Evolutionary conservation across 1,284 basidiomycete species (phyloP), one percentile per base, ranked within the genome.

Genomic region (Cryptococcus sp.): DNA sequence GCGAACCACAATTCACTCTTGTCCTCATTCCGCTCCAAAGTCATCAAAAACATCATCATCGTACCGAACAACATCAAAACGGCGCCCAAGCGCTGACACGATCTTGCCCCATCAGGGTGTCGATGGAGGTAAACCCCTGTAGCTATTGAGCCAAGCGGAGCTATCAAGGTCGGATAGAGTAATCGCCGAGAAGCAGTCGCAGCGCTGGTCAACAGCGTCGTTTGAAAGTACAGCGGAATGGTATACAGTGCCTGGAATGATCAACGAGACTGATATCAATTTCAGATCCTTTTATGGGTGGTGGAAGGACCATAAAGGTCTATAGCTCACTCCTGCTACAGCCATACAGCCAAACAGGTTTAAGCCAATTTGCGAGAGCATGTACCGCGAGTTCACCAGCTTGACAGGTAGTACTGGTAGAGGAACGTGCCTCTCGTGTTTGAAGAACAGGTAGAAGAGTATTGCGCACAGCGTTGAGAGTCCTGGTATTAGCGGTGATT

Each of bases 281-380:
- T 40, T 13, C 13, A n/a, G 39, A 40, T n/a, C n/a, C n/a, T n/a
- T n/a, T n/a, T n/a, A n/a, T n/a, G n/a, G 5, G n/a, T 39, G 6
- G 15, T 19, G 11, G 8, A 19, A 5, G 39, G 17, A 5, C 10
- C 10, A 38, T 25, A 10, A 34, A 23, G 6, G 41, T 6, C n/a
- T 16, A 8, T n/a, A n/a, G 57, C 58, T 50, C 37, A 63, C 58
- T 19, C 56, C 64, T 20, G 62, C 57, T 26, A 66, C 57, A 11
- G 59, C 48, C 59, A 66, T 66, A 2, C 57, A 43, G n/a, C 59
- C 64, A 26, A 66, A 66, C 11, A 66, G 53, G 52, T 66, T 66
- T 5, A 66, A 40, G 0, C 62, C 55, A 10, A 63, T 52, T 47
- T 64, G 58, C n/a, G 57, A 55, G 16, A 53, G 39, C 64, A 66